phyloP scores from a whole-genome alignment of 495 filamentous ascomycete genomes.

The Penicillium tannophilum region DNA sequence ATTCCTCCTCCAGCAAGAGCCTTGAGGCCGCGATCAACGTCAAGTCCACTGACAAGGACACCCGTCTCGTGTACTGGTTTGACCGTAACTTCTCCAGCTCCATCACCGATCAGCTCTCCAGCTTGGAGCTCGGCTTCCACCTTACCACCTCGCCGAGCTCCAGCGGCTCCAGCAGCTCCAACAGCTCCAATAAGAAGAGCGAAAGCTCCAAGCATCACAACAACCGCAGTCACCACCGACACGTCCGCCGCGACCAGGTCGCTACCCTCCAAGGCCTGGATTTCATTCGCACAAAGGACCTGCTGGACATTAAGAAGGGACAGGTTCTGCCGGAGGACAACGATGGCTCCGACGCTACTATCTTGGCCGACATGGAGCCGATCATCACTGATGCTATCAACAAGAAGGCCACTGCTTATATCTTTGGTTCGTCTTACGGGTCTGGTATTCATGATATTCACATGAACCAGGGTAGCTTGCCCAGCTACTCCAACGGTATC shows the following conservation, averaged over 20 bases:
- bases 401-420: slow-evolving; percentile 34
- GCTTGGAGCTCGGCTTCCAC: slow-evolving; percentile 28
- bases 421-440: slow-evolving; percentile 37
- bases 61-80: slow-evolving; percentile 32
- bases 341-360: slow-evolving; percentile 31
- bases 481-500: slow-evolving; percentile 37
- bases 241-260: slow-evolving; percentile 11
- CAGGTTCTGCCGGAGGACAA: slow-evolving; percentile 20
- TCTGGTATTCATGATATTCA: slow-evolving; percentile 46
- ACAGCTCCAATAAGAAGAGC: neutral
- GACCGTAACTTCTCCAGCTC: slow-evolving; percentile 26
- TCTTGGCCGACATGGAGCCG: slow-evolving; percentile 38
- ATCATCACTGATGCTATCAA: slow-evolving; percentile 37
- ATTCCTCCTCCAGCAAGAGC: slow-evolving; percentile 18
- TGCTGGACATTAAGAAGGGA: slow-evolving; percentile 22
- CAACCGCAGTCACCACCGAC: slow-evolving; percentile 9
- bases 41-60: slow-evolving; percentile 28
- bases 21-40: slow-evolving; percentile 33
- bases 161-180: slow-evolving; percentile 1
- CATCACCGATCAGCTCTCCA: slow-evolving; percentile 24
- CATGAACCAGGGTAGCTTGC: slow-evolving; percentile 46
- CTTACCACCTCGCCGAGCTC: slow-evolving; percentile 14
- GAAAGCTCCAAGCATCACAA: slow-evolving; percentile 1
- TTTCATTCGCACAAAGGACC: slow-evolving; percentile 26
- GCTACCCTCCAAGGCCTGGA: slow-evolving; percentile 29